Evolutionary conservation across 176 grass and related monocot genomes (phyloP).

Genomic region (Lolium rigidum): DNA sequence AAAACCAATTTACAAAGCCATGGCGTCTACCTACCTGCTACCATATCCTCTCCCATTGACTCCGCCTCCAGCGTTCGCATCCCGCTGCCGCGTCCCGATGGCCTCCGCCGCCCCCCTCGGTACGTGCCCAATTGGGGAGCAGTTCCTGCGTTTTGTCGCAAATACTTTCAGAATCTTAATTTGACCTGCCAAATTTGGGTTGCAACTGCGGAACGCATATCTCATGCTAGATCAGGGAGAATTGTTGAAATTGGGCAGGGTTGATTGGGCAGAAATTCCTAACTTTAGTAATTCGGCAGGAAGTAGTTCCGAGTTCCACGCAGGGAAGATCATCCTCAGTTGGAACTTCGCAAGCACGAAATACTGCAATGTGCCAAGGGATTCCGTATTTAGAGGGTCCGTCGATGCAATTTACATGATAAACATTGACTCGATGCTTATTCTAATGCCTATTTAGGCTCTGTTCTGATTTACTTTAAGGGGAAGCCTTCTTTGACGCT

Average conservation of each 20-base stretch:
- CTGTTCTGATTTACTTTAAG: not conserved
- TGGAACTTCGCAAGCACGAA: not conserved
- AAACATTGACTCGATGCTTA: slow-evolving; percentile 2
- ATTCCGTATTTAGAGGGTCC: not conserved
- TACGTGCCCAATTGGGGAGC: not conserved
- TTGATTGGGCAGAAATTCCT: not conserved
- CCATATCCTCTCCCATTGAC: slow-evolving; percentile 20
- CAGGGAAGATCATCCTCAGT: not conserved
- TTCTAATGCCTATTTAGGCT: not conserved
- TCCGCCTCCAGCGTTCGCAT: not conserved
- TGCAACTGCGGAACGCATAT: not conserved
- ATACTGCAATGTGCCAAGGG: not conserved
- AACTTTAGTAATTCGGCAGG: not conserved
- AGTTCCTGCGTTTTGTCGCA: not conserved
- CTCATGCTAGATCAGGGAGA: not conserved
- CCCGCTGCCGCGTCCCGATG: slow-evolving; percentile 22
- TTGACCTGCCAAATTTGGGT: slow-evolving; percentile 4
- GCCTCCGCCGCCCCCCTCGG: slow-evolving; percentile 15
- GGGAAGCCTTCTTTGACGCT: not conserved
- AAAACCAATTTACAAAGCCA: slow-evolving; percentile 8
- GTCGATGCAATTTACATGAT: not conserved
- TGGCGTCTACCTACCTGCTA: slow-evolving; percentile 23
- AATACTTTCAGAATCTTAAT: not conserved
- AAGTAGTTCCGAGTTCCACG: not conserved
- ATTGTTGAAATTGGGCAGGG: not conserved